A percentile compares a stretch with the other conserved stretches of the same genome.
Evolutionary conservation across 257 asterid species (phyloP).

Genomic region (Petunia axillaris): DNA sequence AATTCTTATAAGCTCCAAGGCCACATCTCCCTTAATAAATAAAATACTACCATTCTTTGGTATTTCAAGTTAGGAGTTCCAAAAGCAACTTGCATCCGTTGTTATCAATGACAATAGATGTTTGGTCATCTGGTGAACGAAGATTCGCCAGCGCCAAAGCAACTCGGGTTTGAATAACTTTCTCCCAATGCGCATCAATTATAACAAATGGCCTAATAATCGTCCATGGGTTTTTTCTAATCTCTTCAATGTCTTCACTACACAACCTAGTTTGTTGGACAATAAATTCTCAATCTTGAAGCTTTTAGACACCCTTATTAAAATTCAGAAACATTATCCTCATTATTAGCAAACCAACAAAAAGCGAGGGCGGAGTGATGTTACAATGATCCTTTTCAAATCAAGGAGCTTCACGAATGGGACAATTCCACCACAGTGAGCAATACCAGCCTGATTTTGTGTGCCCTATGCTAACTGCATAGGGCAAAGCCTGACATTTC

Average conservation of each 20-base stretch:
- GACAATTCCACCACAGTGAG: slow-evolving; percentile 79
- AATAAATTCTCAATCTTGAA: slow-evolving; percentile 94
- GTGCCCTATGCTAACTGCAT: slow-evolving; percentile 79
- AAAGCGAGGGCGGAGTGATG: slow-evolving; percentile 98
- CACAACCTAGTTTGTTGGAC: slow-evolving; percentile 96
- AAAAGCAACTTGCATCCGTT: slow-evolving; percentile 71
- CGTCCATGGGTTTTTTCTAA: slow-evolving; percentile 90
- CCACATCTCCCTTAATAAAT: slow-evolving; percentile 27
- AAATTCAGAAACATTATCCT: slow-evolving; percentile 96
- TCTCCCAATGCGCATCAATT: slow-evolving; percentile 84
- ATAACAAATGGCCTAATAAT: slow-evolving; percentile 79
- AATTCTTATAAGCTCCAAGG: slow-evolving; percentile 51
- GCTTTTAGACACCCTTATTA: slow-evolving; percentile 87
- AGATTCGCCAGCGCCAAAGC: slow-evolving; percentile 93
- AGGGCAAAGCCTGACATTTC: slow-evolving; percentile 97
- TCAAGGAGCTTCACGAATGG: slow-evolving; percentile 86
- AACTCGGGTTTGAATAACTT: slow-evolving; percentile 68
- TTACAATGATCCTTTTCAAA: slow-evolving; percentile 86
- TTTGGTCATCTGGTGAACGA: slow-evolving; percentile 85
- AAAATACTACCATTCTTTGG: slow-evolving; percentile 43
- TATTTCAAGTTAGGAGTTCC: slow-evolving; percentile 72
- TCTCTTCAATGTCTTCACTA: slow-evolving; percentile 90
- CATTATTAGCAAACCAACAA: slow-evolving; percentile 94
- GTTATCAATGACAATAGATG: slow-evolving; percentile 68
- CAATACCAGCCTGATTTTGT: slow-evolving; percentile 97